Evolutionary conservation across 371 early-diverging fungal genomes (phyloP), one percentile per base, ranked within the genome.

Genomic region (Actinomucor elegans): DNA sequence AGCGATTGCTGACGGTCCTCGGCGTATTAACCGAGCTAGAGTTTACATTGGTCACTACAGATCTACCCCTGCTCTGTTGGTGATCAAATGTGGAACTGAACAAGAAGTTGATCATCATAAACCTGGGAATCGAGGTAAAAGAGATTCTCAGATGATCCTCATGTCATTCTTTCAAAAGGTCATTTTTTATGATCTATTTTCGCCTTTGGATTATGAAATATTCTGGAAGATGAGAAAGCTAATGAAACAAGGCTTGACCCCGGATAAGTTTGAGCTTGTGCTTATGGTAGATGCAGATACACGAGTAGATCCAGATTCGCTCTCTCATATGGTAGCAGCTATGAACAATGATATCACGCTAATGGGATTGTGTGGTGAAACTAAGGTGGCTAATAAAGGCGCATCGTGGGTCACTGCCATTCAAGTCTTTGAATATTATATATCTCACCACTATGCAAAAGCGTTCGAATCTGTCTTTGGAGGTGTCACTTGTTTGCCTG

Each of bases 361-460:
- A 51, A 91, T 92, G 89, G 93, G 93, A 9, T 71, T 92, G 17
- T 93, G 92, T 55, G 92, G 93, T 29, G 92, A 93, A 61, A 93
- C 92, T 34, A 88, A 85, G 69, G 90, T 93, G 41, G 93, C 89
- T 31, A 93, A 93, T 81, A 91, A 92, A 58, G 75, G 83, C 9
- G 83, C 81, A 45, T 86, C 88, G 0, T 92, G 91, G 94, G 95
- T 94, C 5, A 91, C 94, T 0, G 87, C 83, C 23, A 96, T 96
- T 48, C 98, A 97, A 59, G 97, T 97, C 3, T 97, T 92, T 68
- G 98, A 97, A 72, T 97, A 96, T 77, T 97, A 92, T 62, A 94
- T 95, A 36, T 90, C 90, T 15, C 98, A 97, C 71, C 94, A 97
- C 65, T 75, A 95, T 27, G 86, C 85, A 38, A 96, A 96, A 71